Evolutionary conservation across 1,284 basidiomycete genomes (phyloP).

Genomic region (Sporisorium scitamineum): DNA sequence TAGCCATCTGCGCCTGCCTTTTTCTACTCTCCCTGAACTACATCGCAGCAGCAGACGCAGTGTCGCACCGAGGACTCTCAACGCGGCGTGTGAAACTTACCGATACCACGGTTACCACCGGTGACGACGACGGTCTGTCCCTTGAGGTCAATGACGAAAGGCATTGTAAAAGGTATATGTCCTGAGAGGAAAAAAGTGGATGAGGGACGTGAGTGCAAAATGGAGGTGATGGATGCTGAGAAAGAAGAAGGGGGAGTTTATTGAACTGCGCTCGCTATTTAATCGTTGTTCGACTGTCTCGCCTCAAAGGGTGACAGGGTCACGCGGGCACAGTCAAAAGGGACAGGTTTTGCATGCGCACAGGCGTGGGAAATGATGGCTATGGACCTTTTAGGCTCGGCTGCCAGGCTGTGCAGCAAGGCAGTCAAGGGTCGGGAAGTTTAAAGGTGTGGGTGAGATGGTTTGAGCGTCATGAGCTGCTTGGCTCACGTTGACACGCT

Average conservation of each 20-base stretch:
- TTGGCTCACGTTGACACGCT: neutral
- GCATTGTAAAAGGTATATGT: conserved; percentile 23
- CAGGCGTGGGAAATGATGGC: conserved; percentile 1
- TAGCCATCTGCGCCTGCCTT: neutral
- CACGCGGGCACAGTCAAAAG: neutral
- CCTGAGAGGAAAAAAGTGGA: neutral
- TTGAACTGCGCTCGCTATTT: conserved; percentile 1
- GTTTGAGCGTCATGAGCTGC: neutral
- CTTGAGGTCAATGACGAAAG: conserved; percentile 53
- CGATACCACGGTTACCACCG: conserved; percentile 68
- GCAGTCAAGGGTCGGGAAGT: neutral
- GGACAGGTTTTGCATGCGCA: neutral
- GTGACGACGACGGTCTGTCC: conserved; percentile 73
- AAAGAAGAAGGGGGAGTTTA: neutral
- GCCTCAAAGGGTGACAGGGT: conserved; percentile 1
- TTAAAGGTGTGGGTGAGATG: neutral
- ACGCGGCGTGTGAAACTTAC: conserved; percentile 36
- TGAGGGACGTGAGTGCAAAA: neutral
- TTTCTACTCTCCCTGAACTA: neutral
- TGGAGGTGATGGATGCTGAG: neutral
- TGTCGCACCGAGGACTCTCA: neutral
- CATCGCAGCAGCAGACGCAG: conserved; percentile 3
- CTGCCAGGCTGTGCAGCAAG: neutral
- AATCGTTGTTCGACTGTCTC: neutral
- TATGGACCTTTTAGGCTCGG: neutral